Conservation (phyloP, 1,284 basidiomycete genomes). For the Ustilago sp. region DNA sequence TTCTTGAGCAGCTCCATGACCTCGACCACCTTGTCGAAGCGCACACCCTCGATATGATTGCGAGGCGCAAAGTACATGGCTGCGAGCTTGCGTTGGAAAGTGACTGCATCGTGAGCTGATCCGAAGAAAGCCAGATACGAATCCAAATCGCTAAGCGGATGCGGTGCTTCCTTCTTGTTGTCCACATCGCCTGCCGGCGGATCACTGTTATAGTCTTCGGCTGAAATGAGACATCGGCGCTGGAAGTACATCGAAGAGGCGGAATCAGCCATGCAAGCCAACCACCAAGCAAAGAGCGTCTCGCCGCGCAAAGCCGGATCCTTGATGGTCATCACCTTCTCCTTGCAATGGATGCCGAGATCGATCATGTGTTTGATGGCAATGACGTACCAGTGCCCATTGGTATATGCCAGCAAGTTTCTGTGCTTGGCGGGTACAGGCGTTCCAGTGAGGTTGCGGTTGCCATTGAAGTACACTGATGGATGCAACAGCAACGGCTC, state of each 20-base stretch:
- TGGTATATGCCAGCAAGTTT: conserved; percentile 32
- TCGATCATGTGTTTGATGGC: conserved; percentile 58
- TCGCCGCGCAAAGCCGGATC: conserved; percentile 44
- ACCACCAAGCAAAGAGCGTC: conserved; percentile 80
- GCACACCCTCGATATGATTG: conserved; percentile 80
- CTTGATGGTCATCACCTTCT: conserved; percentile 49
- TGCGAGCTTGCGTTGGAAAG: conserved; percentile 82
- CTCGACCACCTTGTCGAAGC: conserved; percentile 75
- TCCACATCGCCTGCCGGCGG: conserved; percentile 36
- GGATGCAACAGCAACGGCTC: conserved; percentile 51
- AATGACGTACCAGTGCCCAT: conserved; percentile 54
- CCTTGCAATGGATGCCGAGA: conserved; percentile 54
- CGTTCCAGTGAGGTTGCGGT: conserved; percentile 30
- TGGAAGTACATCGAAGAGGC: conserved; percentile 76
- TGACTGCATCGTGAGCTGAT: conserved; percentile 56
- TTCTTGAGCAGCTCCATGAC: conserved; percentile 76
- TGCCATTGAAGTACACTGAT: conserved; percentile 40
- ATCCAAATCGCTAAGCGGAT: conserved; percentile 37
- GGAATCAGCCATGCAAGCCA: conserved; percentile 76
- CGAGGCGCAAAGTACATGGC: conserved; percentile 81
- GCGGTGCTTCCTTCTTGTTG: conserved; percentile 36
- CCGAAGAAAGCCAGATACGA: conserved; percentile 44
- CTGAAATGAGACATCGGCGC: conserved; percentile 75
- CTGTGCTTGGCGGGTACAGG: conserved; percentile 37
- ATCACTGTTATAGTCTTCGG: conserved; percentile 51